Base-by-base conservation (phyloP, 1,284 basidiomycete genomes). In the Sporisorium scitamineum region DNA sequence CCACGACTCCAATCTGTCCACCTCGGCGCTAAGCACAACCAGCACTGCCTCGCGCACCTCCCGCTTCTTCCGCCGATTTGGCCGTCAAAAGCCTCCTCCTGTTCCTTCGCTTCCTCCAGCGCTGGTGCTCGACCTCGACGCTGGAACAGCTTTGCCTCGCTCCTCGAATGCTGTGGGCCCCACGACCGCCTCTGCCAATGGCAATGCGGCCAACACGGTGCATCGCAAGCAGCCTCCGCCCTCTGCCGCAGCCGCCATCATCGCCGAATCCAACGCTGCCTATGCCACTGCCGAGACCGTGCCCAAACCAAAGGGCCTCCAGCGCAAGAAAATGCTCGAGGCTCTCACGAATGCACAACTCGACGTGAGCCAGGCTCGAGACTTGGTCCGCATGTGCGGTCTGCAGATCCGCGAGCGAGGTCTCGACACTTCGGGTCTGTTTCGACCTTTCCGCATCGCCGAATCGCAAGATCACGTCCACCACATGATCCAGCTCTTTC, bases 351-450 rank as follows among this genome's bases (percentile, higher is more conserved):
- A 78, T 26, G 78, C 75, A 1, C 64, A 70, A 5, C 60, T 80
- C 22, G 45, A 71, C 24, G 67, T 77, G 5, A 9, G 22, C 0
- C 63, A 72, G 45, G 53, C 61, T 0, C 42, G 68, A 18, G 70
- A 67, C 24, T 51, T 80, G 32, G 52, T 76, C 18, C 64, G 70
- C 27, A 61, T 78, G 57, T 80, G 75, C 32, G 68, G 64, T 0
- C 22, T 63, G 24, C 74, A 80, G 6, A 75, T 80, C 31, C 62
- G 71, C 53, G 62, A 70, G 39, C 54, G 78, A 13, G 80, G 80
- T 3, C 66, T 82, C 20, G 80, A 78, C 32, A 82, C 76, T 0
- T 51, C 76, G 1, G 80, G 80, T 10, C 72, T 82, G 11, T 80
- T 82, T 44, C 61, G 79, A 1, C 70, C 80, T 20, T 78, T 82